Conservation (phyloP, 169 alveolate species). For the Plasmodium reichenowi region DNA sequence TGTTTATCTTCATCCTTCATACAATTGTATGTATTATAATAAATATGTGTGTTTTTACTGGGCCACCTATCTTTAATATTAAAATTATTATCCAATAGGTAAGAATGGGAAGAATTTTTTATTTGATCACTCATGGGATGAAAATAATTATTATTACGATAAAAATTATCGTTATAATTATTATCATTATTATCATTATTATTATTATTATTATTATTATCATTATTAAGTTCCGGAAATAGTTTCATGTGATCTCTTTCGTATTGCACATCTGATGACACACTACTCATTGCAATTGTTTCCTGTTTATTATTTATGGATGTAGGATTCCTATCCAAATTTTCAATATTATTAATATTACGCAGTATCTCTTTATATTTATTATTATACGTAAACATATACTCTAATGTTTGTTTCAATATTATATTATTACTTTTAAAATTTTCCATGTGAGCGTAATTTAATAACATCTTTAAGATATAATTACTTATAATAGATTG, state of each 20-base stretch:
- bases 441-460: not conserved
- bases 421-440: conserved; percentile 6
- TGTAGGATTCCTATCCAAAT: not conserved
- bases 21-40: conserved; percentile 6
- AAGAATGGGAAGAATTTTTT: no score
- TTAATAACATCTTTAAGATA: conserved; percentile 34
- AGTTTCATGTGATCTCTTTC: no score
- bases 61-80: no score
- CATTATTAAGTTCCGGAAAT: not conserved
- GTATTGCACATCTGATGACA: no score
- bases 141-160: no score
- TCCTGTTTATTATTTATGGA: no score
- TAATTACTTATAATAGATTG: conserved; percentile 58
- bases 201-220: not conserved
- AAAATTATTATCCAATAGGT: no score
- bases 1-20: conserved; percentile 41
- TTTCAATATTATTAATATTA: no score
- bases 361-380: not conserved
- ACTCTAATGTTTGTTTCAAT: conserved; percentile 21
- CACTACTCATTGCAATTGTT: no score
- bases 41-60: not conserved
- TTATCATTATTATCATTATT: not conserved
- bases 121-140: no score
- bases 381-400: not conserved
- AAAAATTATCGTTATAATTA: not conserved